phyloP scores from a whole-genome alignment of 805 yeast genomes.

The Pichia cabralensis region DNA sequence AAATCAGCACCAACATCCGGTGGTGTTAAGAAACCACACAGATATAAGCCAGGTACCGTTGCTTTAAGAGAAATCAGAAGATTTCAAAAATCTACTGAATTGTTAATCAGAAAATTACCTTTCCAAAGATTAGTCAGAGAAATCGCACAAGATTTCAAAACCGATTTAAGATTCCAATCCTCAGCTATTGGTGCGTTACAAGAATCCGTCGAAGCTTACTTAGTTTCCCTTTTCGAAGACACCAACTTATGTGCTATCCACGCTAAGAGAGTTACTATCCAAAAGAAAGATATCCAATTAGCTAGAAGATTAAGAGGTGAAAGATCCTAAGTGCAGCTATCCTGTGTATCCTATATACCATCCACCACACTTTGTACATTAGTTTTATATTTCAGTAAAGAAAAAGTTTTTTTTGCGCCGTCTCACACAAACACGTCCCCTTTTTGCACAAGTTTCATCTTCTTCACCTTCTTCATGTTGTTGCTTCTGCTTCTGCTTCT shows the following conservation, averaged over 20 bases:
- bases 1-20: constrained; percentile 87
- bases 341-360: too few species aligned
- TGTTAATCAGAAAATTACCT: constrained; percentile 91
- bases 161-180: constrained; percentile 92
- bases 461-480: too few species aligned
- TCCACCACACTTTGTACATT: too few species aligned
- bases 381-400: too few species aligned
- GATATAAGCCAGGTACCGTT: constrained; percentile 96
- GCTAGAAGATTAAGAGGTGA: constrained; percentile 98
- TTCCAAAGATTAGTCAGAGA: constrained; percentile 96
- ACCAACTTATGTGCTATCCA: constrained; percentile 98
- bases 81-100: constrained; percentile 93
- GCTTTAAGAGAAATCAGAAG: constrained; percentile 96
- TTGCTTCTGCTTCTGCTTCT: too few species aligned
- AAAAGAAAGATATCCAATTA: constrained; percentile 95
- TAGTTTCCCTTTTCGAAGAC: constrained; percentile 93
- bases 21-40: constrained; percentile 91
- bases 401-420: too few species aligned
- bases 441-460: too few species aligned
- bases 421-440: too few species aligned
- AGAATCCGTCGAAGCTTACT: constrained; percentile 97
- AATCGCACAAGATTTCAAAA: constrained; percentile 89
- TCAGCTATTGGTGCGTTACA: constrained; percentile 97
- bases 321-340: constrained; percentile 59
- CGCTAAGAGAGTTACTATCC: constrained; percentile 98